Evolutionary conservation across 352 stramenopile species (phyloP).

Genomic region (Nothophytophthora sp.): DNA sequence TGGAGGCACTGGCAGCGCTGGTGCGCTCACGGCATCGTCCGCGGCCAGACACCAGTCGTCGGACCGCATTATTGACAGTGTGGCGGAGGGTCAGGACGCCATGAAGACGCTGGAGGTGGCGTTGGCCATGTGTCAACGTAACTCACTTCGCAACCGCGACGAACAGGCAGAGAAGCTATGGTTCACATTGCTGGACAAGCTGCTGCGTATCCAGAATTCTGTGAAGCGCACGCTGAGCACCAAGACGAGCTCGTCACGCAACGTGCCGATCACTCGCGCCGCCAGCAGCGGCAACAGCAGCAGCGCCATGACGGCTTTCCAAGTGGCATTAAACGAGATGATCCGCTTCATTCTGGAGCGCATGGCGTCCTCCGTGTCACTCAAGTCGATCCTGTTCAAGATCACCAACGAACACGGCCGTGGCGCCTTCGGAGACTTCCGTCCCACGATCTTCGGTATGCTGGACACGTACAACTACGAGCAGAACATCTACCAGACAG

Average conservation of each 20-base stretch:
- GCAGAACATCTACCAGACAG: conserved; percentile 89
- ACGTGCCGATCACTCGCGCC: conserved; percentile 33
- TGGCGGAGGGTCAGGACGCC: conserved; percentile 72
- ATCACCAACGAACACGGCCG: conserved; percentile 94
- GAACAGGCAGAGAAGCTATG: conserved; percentile 93
- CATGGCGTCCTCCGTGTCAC: conserved; percentile 93
- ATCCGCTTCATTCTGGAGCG: conserved; percentile 93
- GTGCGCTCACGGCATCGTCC: conserved; percentile 9
- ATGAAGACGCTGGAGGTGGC: conserved; percentile 92
- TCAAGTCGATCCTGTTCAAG: conserved; percentile 94
- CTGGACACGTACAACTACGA: conserved; percentile 94
- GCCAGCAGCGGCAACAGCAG: conserved; percentile 52
- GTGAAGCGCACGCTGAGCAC: conserved; percentile 88
- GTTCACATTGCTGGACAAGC: conserved; percentile 94
- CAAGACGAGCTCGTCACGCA: conserved; percentile 60
- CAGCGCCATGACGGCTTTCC: conserved; percentile 83
- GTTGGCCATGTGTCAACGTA: conserved; percentile 94
- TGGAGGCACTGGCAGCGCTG: conserved; percentile 5
- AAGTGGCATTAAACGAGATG: conserved; percentile 91
- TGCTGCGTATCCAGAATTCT: conserved; percentile 92
- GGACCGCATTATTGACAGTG: conserved; percentile 84
- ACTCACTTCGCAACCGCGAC: conserved; percentile 83
- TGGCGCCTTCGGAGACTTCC: conserved; percentile 93
- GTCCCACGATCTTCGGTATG: conserved; percentile 94
- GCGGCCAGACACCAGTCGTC: conserved; percentile 52